Conservation (phyloP, 257 asterid species). For the Scutellaria galericulata region DNA sequence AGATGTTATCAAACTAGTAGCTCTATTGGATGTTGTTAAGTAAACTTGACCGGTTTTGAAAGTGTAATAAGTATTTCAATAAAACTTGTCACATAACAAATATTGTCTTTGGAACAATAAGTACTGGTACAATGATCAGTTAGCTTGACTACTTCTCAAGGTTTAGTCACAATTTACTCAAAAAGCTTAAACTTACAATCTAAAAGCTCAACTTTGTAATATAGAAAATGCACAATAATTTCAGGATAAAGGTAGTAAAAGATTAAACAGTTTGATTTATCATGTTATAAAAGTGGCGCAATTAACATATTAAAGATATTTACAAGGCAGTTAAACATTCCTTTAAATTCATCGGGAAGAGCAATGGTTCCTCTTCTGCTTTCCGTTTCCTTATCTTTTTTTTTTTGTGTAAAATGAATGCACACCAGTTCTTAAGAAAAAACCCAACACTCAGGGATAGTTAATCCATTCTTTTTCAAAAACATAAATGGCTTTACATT, state of each 20-base stretch:
- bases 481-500: slow-evolving; percentile 1
- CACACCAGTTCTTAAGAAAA: slow-evolving; percentile 17
- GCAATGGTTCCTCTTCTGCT: not conserved
- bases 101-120: not conserved
- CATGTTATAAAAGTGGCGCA: too few relatives aligned
- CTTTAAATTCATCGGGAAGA: not conserved
- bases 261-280: not conserved
- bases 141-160: not conserved
- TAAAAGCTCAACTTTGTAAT: not conserved
- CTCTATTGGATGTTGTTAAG: not conserved
- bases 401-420: slow-evolving; percentile 1
- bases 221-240: too few relatives aligned
- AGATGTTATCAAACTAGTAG: not conserved
- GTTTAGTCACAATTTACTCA: not conserved
- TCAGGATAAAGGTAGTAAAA: not conserved
- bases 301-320: not conserved
- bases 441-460: not conserved
- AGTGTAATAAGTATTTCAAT: not conserved
- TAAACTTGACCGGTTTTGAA: slow-evolving; percentile 2
- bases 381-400: slow-evolving; percentile 14
- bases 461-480: slow-evolving; percentile 18
- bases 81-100: not conserved
- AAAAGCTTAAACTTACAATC: not conserved
- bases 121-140: not conserved
- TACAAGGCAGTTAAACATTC: slow-evolving; percentile 10